Evolutionary conservation across 352 stramenopile genomes (phyloP), one percentile per base, ranked within the genome.

Genomic region (Phytophthora macrochlamydospora): DNA sequence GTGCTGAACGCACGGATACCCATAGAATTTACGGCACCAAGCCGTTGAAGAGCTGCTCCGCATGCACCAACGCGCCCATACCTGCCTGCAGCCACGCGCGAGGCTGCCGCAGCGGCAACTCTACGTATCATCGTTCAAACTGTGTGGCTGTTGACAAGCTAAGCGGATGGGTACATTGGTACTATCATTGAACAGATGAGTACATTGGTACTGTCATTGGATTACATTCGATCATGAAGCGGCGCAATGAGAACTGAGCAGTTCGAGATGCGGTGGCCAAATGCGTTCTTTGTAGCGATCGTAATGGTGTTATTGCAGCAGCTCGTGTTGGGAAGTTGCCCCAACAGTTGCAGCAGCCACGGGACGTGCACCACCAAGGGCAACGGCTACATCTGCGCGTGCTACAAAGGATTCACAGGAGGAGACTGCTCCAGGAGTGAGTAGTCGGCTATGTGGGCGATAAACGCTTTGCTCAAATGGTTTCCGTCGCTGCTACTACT

Each of bases 361-460:
- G 86, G 84, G 33, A 78, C 74, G n/a, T 94, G 86, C 72, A 84
- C 68, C 3, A 73, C 67, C 48, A 59, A 55, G 4, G 84, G 86
- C 60, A 92, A 90, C 50, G 84, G 84, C 58, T 94, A 86, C 69
- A 14, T 83, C 31, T 97, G 83, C 58, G 59, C 74, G 50, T 98
- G 91, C 71, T 97, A 95, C 62, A 81, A 81, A 50, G 89, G 91
- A 29, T 98, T 90, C 73, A 76, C 63, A 7, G 93, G 91, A 24
- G 85, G 86, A n/a, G 95, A 98, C 76, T 98, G 95, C 81, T 98
- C 93, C 7, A 73, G 64, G 7, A 81, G 87, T 80, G 68, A 33
- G 69, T 51, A 18, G 2, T 6, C 33, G 50, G 13, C 12, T 35
- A 5, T 53, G 5, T 50, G 3, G 6, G 31, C 33, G 43, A 18